A percentile compares a stretch with the other conserved stretches of the same genome.
Evolutionary conservation across 2,329 filamentous ascomycete species (phyloP).

Genomic region (Colletotrichum simmondsii): DNA sequence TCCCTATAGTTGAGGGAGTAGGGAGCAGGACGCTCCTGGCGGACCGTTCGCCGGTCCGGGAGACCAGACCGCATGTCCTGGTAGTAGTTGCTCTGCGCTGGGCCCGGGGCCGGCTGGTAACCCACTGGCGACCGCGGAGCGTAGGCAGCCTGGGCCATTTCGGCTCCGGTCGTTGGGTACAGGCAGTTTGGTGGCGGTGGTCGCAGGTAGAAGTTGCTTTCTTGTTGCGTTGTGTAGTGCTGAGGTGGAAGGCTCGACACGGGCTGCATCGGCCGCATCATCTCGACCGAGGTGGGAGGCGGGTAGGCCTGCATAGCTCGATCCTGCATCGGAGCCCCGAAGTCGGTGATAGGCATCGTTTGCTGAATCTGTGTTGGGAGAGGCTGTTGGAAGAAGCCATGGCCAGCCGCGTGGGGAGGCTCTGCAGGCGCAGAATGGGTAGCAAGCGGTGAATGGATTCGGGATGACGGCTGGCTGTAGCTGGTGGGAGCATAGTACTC

Average conservation of each 20-base stretch:
- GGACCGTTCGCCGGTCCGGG: slow-evolving; percentile 26
- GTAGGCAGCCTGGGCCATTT: slow-evolving; percentile 24
- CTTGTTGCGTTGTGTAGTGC: slow-evolving; percentile 27
- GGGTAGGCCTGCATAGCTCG: slow-evolving; percentile 25
- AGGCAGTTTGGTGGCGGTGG: slow-evolving; percentile 17
- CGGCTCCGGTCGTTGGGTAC: slow-evolving; percentile 14
- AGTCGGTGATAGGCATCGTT: slow-evolving; percentile 17
- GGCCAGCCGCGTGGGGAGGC: neutral
- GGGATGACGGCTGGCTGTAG: slow-evolving; percentile 28
- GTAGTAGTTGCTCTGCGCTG: slow-evolving; percentile 14
- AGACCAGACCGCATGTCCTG: slow-evolving; percentile 22
- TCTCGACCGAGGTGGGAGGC: slow-evolving; percentile 23
- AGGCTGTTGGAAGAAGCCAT: slow-evolving; percentile 25
- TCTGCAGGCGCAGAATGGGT: slow-evolving; percentile 20
- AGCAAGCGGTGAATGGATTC: slow-evolving; percentile 22
- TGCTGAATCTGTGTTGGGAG: slow-evolving; percentile 17
- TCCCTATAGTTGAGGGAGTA: slow-evolving; percentile 30
- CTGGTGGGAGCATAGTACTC: slow-evolving; percentile 25
- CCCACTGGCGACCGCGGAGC: slow-evolving; percentile 25
- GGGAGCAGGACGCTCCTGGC: slow-evolving; percentile 26
- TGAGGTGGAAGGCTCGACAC: slow-evolving; percentile 18
- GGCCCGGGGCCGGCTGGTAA: neutral
- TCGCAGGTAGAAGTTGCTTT: slow-evolving; percentile 23
- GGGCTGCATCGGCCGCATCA: slow-evolving; percentile 30
- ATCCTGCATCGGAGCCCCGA: slow-evolving; percentile 14